phyloP scores from a whole-genome alignment of 2,329 filamentous ascomycete genomes.

The Colletotrichum aenigma region DNA sequence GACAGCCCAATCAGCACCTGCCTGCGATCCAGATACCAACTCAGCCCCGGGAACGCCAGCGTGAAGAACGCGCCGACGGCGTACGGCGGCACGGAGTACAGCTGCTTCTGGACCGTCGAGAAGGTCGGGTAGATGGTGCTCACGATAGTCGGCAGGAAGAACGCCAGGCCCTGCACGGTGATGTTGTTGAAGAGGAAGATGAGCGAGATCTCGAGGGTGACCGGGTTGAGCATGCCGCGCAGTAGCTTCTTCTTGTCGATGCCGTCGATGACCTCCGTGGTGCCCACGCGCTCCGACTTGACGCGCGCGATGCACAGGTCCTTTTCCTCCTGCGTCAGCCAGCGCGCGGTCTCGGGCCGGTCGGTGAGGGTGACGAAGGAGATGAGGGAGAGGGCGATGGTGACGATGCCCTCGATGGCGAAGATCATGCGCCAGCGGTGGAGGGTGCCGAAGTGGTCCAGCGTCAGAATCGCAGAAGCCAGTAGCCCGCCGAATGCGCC shows the following conservation, averaged over 20 bases:
- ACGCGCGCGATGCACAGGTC: constrained; percentile 69
- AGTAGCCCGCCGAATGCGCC: constrained; percentile 75
- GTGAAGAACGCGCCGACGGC: constrained; percentile 72
- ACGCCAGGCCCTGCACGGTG: constrained; percentile 72
- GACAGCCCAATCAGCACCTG: constrained; percentile 64
- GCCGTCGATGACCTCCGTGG: constrained; percentile 64
- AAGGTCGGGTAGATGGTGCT: constrained; percentile 66
- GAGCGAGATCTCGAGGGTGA: constrained; percentile 59
- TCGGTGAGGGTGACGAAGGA: constrained; percentile 71
- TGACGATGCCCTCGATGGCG: constrained; percentile 70
- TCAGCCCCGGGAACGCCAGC: constrained; percentile 63
- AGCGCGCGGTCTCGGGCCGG: constrained; percentile 68
- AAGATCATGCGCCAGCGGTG: constrained; percentile 73
- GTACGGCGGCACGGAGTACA: constrained; percentile 74
- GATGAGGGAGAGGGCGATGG: constrained; percentile 48
- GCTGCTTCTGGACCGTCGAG: constrained; percentile 66
- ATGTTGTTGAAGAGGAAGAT: constrained; percentile 72
- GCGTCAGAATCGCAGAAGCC: constrained; percentile 65
- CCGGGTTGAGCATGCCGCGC: constrained; percentile 67
- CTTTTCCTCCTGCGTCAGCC: constrained; percentile 70
- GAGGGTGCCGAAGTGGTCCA: constrained; percentile 62
- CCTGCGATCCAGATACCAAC: constrained; percentile 64
- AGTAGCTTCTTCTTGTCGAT: constrained; percentile 63
- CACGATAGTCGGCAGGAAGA: constrained; percentile 74
- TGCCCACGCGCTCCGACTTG: constrained; percentile 70